Conservation (phyloP, 345 rosid species). For the Gossypium stocksii region DNA sequence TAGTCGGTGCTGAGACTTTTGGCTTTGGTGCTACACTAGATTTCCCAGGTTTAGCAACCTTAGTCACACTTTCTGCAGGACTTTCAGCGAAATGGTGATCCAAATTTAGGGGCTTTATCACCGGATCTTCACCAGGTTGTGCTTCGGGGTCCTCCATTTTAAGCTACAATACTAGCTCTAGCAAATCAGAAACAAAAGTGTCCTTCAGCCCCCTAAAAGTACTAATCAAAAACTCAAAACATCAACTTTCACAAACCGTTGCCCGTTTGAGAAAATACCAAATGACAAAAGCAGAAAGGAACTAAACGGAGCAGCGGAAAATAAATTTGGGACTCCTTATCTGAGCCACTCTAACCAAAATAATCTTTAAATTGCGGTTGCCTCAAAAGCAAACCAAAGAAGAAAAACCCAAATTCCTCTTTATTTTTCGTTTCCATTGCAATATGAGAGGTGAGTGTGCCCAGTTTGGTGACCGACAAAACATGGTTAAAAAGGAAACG, state of each 20-base stretch:
- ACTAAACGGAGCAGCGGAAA: not conserved
- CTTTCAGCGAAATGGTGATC: constrained; percentile 34
- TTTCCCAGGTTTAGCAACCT: constrained; percentile 32
- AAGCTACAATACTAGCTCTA: constrained; percentile 17
- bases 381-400: constrained; percentile 8
- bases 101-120: constrained; percentile 24
- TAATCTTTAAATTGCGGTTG: not conserved
- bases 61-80: constrained; percentile 36
- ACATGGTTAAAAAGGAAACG: not conserved
- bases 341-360: not conserved
- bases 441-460: not conserved
- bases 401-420: not conserved
- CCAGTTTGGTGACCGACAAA: constrained; percentile 15
- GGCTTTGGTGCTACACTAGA: constrained; percentile 34
- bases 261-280: not conserved
- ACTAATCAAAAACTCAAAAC: constrained; percentile 11
- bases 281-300: not conserved
- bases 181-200: constrained; percentile 21
- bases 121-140: constrained; percentile 35
- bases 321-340: not conserved
- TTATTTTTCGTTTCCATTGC: not conserved
- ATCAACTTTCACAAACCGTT: not conserved
- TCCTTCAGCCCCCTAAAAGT: constrained; percentile 22
- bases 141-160: constrained; percentile 57
- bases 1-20: constrained; percentile 37